Conservation (phyloP, 805 yeast genomes). For the Metschnikowia hibisci region DNA sequence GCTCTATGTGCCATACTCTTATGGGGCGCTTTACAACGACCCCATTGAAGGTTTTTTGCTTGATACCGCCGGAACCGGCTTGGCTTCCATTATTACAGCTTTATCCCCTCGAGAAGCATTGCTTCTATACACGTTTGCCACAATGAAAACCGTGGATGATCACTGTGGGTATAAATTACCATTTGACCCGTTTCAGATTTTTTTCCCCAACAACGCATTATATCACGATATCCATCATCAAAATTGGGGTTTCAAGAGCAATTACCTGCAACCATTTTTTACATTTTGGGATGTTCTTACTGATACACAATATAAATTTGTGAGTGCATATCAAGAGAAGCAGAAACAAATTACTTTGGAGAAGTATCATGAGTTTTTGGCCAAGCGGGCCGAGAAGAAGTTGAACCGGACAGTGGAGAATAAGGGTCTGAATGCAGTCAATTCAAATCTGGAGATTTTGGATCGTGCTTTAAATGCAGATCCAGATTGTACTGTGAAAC, state of each 20-base stretch:
- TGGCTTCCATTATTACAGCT: constrained; percentile 61
- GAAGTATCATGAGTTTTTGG: constrained; percentile 57
- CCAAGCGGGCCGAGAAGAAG: constrained; percentile 11
- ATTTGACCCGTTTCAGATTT: constrained; percentile 79
- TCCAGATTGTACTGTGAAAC: neutral
- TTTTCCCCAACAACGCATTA: constrained; percentile 93
- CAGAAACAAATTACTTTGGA: constrained; percentile 66
- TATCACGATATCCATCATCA: constrained; percentile 98
- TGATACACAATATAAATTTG: constrained; percentile 64
- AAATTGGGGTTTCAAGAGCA: constrained; percentile 87
- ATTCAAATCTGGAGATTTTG: neutral
- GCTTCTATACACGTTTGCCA: constrained; percentile 76
- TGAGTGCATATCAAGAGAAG: constrained; percentile 58
- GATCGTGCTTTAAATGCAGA: constrained; percentile 1
- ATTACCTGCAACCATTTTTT: constrained; percentile 95
- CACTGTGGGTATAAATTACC: constrained; percentile 98
- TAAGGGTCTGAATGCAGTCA: constrained; percentile 2
- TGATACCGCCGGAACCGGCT: constrained; percentile 89
- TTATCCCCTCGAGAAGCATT: constrained; percentile 76
- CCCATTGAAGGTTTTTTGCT: constrained; percentile 90
- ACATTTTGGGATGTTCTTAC: constrained; percentile 82
- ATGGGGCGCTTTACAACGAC: constrained; percentile 92
- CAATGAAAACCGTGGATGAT: constrained; percentile 95
- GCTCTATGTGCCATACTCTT: constrained; percentile 93
- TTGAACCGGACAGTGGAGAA: constrained; percentile 1